Evolutionary conservation across 495 filamentous ascomycete genomes (phyloP), one percentile per base, ranked within the genome.

Genomic region (Penicillium dipodomyicola): DNA sequence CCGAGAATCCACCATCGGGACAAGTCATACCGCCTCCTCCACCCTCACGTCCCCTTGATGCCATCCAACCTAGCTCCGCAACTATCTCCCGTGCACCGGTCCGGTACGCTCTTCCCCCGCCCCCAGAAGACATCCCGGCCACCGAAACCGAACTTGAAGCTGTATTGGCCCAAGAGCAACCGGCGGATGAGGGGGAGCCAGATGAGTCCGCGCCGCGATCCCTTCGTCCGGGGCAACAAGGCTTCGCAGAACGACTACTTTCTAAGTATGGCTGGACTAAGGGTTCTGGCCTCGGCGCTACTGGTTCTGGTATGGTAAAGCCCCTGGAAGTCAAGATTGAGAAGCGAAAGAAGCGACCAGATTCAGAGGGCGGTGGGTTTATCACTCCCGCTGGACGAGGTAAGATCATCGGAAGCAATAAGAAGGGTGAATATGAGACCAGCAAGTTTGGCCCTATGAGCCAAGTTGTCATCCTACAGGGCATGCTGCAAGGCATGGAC

Each of bases 181-280:
- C 80, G 11, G 71, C 74, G 20, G 58, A 62, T 7, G 74, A 80
- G 25, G 69, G 73, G 6, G 67, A 77, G 37, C 57, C 65, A 17
- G 71, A 73, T 48, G 78, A 82, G 55, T 80, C 83, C 60, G 73
- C 69, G 4, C 77, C 79, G 25, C 85, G 86, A 30, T 86, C 86
- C 19, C 79, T 78, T 52, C 85, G 87, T 11, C 90, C 92, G 0
- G 89, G 90, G 11, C 88, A 96, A 71, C 81, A 86, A 62, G 87
- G 85, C 56, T 96, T 96, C 64, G 94, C 92, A 3, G 80, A 89
- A 54, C 87, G 91, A 23, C 80, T 96, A 30, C 88, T 98, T 81
- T 81, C 85, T 29, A 97, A 96, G 63, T 91, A 94, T 68, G 95
- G 95, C 49, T 96, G 92, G 91, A 87, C 82, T 11, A 87, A 90